Evolutionary conservation across 306 rosid genomes (phyloP).

Genomic region (Sesbania bispinosa): DNA sequence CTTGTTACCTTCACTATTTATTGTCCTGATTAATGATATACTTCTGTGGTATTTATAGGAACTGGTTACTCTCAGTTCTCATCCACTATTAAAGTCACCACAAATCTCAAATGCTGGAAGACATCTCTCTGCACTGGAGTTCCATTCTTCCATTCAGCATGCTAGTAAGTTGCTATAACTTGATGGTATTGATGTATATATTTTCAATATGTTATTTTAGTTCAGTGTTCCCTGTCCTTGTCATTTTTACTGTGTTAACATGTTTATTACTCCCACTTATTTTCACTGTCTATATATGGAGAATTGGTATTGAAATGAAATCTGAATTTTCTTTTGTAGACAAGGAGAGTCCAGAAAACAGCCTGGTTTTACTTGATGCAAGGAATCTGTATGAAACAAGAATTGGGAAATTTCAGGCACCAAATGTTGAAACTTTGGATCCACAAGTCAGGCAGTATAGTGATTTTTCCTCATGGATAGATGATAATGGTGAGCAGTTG

Average conservation of each 20-base stretch:
- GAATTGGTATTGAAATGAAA: conserved; percentile 2
- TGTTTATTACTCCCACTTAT: background rate
- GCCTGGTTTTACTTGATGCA: conserved; percentile 74
- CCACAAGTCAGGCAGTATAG: conserved; percentile 88
- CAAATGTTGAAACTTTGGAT: conserved; percentile 71
- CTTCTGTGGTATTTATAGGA: conserved; percentile 44
- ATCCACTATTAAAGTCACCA: conserved; percentile 62
- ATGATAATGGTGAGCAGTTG: conserved; percentile 59
- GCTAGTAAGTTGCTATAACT: conserved; percentile 47
- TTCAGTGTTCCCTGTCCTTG: background rate
- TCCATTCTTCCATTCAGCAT: conserved; percentile 70
- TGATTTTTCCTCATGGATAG: conserved; percentile 87
- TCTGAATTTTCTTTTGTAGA: conserved; percentile 29
- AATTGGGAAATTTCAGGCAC: conserved; percentile 77
- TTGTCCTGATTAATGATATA: too few species aligned
- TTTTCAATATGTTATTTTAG: background rate
- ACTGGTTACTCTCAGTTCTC: conserved; percentile 73
- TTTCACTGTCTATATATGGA: background rate
- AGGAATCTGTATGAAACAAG: conserved; percentile 93
- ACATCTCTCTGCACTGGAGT: conserved; percentile 77
- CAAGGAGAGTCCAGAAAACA: conserved; percentile 28
- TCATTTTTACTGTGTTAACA: background rate
- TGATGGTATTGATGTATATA: background rate
- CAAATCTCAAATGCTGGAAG: conserved; percentile 75
- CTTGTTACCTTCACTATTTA: background rate